Evolutionary conservation across 352 stramenopile genomes (phyloP).

Genomic region (Phytopythium helicoides): DNA sequence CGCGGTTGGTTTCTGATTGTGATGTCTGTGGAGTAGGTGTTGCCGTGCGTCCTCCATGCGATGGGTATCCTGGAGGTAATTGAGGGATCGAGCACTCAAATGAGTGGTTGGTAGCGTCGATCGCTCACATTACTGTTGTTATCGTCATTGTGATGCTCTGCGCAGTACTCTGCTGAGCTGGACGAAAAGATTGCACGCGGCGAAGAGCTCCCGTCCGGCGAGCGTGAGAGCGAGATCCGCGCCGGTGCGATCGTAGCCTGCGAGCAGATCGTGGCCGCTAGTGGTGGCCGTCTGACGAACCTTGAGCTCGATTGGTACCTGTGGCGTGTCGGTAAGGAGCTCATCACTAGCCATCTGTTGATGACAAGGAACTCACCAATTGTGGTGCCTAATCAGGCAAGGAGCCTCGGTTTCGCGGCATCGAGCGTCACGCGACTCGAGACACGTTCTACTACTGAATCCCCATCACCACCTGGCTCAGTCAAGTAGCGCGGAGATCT

Average conservation of each 20-base stretch:
- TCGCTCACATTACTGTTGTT: neutral
- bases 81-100: neutral
- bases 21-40: constrained; percentile 28
- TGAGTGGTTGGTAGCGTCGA: too few species aligned
- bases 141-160: neutral
- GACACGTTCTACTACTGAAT: constrained; percentile 69
- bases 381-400: constrained; percentile 37
- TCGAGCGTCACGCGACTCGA: constrained; percentile 73
- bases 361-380: neutral
- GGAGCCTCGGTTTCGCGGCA: constrained; percentile 54
- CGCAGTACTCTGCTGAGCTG: constrained; percentile 57
- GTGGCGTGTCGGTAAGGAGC: constrained; percentile 52
- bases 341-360: neutral
- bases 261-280: constrained; percentile 58
- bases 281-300: constrained; percentile 38
- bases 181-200: constrained; percentile 40
- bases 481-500: neutral
- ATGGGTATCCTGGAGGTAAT: constrained; percentile 68
- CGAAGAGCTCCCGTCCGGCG: constrained; percentile 40
- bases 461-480: neutral
- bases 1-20: neutral
- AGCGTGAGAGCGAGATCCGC: constrained; percentile 64
- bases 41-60: constrained; percentile 72
- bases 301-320: constrained; percentile 67
- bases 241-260: constrained; percentile 63